phyloP scores from a whole-genome alignment of 225 moss, liverwort and hornwort species.

The Lunularia cruciata region DNA sequence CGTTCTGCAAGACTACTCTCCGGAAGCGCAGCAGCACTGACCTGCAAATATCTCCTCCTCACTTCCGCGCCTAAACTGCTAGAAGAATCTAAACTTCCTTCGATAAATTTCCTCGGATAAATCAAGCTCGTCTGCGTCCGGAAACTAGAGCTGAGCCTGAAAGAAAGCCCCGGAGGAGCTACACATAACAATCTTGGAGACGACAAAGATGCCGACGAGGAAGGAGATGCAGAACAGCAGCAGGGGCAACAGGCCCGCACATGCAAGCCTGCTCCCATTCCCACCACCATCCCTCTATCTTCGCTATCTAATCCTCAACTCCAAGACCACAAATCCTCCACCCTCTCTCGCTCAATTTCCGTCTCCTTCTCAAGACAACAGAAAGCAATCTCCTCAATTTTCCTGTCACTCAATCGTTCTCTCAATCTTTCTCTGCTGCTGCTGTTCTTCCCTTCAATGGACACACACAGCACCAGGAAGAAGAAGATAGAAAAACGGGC shows the following conservation, averaged over 20 bases:
- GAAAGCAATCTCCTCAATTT: not conserved
- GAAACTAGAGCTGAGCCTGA: conserved; percentile 17
- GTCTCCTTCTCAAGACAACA: not conserved
- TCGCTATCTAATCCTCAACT: not conserved
- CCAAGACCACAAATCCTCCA: not conserved
- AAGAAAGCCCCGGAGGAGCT: conserved; percentile 1
- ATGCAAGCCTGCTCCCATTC: conserved; percentile 45
- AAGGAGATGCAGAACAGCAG: conserved; percentile 26
- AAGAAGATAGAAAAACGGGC: conserved; percentile 23
- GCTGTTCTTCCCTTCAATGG: not conserved
- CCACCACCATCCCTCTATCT: conserved; percentile 28
- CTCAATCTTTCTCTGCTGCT: not conserved
- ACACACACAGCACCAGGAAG: not conserved
- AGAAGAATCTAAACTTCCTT: conserved; percentile 7
- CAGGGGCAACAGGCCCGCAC: conserved; percentile 48
- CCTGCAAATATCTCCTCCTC: conserved; percentile 18
- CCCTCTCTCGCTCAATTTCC: not conserved
- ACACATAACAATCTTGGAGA: not conserved
- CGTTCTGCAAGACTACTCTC: conserved; percentile 44
- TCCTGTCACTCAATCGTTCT: conserved; percentile 10
- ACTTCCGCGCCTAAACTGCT: too few relatives aligned
- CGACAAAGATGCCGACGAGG: conserved; percentile 13
- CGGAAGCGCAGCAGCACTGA: conserved; percentile 24
- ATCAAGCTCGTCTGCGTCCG: conserved; percentile 12
- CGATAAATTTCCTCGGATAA: not conserved